Base-by-base conservation (phyloP, 2,329 filamentous ascomycete genomes). In the Bretziella fagacearum region DNA sequence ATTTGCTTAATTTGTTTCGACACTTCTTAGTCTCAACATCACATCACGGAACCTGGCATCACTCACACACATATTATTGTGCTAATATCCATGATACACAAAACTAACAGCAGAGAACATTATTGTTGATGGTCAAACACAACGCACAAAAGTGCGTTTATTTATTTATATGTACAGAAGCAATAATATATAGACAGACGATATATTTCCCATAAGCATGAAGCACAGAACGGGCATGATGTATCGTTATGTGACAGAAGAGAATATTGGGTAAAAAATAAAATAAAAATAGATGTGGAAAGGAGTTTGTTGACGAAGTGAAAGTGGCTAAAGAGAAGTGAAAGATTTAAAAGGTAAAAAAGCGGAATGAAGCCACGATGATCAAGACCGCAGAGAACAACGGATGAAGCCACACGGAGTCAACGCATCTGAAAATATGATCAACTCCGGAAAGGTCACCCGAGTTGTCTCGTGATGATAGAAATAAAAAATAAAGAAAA, bases 131-230 rank as follows among this genome's bases (percentile, higher is more conserved):
- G 11, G 23, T 39, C 7, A 39, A 39, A 39, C 18, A 39, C 17
- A 17, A 37, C 13, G 22, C 32, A 46, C 13, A 17, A 18, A 37
- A 25, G 22, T 11, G 18, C 4, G 11, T 11, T 6, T 17, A 46
- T 46, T 37, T 39, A 37, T 37, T 37, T 30, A 18, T 26, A 29
- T 43, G 27, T 43, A 43, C 27, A 36, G 17, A 39, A 39, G n/a
- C 8, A 10, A 39, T 36, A 6, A 36, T 36, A 36, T 39, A 37
- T 22, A 23, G 17, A 39, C 20, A 39, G 7, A 39, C 35, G 35
- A 39, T 15, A 33, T 33, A 6, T 6, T 33, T n/a, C 23, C 35
- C n/a, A 33, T 35, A 33, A 40, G 23, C 25, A 30, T 33, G 36
- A 44, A n/a, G 22, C 26, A 27, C 22, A 36, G 18, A 41, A 30